phyloP scores from a whole-genome alignment of 768 basidiomycete genomes.

The Cystofilobasidium capitatum region DNA sequence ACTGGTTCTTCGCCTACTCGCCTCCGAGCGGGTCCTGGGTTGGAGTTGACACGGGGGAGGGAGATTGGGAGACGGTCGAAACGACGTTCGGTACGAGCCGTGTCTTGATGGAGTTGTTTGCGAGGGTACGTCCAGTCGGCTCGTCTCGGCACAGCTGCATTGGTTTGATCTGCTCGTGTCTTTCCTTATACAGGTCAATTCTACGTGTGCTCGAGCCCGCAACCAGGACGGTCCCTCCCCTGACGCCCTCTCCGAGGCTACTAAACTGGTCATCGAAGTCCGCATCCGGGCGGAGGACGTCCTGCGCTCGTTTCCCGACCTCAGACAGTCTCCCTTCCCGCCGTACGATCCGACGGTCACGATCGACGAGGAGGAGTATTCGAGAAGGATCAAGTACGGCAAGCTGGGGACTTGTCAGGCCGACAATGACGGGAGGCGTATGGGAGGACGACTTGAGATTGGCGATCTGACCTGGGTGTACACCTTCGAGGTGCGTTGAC shows the following conservation, averaged over 20 bases:
- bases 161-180: background rate
- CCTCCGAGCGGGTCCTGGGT: background rate
- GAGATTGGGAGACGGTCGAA: conserved; percentile 2
- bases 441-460: background rate
- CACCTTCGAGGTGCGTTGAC: background rate
- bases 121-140: background rate
- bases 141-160: too few relatives aligned
- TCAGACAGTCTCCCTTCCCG: background rate
- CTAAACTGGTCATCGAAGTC: background rate
- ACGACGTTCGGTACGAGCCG: background rate
- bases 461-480: background rate
- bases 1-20: background rate
- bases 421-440: background rate
- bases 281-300: background rate
- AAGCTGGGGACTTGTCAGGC: background rate
- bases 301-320: background rate
- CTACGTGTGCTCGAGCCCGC: background rate
- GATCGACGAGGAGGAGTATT: background rate
- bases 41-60: background rate
- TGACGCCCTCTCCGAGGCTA: background rate
- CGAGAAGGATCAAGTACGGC: background rate
- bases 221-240: background rate
- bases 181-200: background rate
- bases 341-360: background rate
- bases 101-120: background rate